Percentiles rank a stretch among this genome's conserved stretches.
These are phyloP conservation scores for Endotrypanum monterogeii DNA, from an alignment of 208 protist species.

Conservation along the genomic window DNA sequence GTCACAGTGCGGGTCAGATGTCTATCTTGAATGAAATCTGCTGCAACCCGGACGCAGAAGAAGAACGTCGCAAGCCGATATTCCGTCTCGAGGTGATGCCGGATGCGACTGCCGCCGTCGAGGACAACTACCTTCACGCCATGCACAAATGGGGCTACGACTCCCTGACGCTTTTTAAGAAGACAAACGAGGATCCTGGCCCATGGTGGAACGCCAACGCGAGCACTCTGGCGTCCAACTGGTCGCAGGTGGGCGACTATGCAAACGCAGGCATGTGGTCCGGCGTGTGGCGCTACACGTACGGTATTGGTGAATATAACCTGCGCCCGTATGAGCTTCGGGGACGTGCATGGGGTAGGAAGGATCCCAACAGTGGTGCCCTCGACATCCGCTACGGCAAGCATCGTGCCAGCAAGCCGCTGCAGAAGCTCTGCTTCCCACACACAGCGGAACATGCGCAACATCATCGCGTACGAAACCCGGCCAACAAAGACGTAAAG, in stretches of 20 bases:
- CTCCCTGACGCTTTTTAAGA: constrained; percentile 86
- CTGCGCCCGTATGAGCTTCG: constrained; percentile 76
- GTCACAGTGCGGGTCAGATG: constrained; percentile 82
- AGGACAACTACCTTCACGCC: constrained; percentile 53
- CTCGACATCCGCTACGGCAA: constrained; percentile 55
- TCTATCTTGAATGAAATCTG: constrained; percentile 87
- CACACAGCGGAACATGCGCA: constrained; percentile 84
- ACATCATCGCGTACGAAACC: constrained; percentile 83
- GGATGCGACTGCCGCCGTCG: constrained; percentile 6
- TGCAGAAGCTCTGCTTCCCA: constrained; percentile 69
- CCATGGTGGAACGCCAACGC: constrained; percentile 91
- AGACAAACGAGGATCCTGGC: constrained; percentile 87
- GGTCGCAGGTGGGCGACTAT: constrained; percentile 88
- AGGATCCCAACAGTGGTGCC: constrained; percentile 58
- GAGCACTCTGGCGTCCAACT: constrained; percentile 84
- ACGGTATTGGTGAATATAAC: constrained; percentile 89
- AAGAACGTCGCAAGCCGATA: constrained; percentile 81
- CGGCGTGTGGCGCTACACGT: constrained; percentile 88
- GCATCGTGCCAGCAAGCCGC: constrained; percentile 27
- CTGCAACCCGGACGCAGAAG: constrained; percentile 85
- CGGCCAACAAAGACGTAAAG: constrained; percentile 46
- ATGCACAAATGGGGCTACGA: constrained; percentile 91
- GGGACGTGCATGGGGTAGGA: constrained; percentile 74
- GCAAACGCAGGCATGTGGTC: constrained; percentile 91
- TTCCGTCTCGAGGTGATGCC: constrained; percentile 75